A percentile compares a stretch with the other conserved stretches of the same genome.
These are phyloP conservation scores for Naumovozyma baii DNA, from an alignment of 805 yeast genomes.

Conservation along the genomic window DNA sequence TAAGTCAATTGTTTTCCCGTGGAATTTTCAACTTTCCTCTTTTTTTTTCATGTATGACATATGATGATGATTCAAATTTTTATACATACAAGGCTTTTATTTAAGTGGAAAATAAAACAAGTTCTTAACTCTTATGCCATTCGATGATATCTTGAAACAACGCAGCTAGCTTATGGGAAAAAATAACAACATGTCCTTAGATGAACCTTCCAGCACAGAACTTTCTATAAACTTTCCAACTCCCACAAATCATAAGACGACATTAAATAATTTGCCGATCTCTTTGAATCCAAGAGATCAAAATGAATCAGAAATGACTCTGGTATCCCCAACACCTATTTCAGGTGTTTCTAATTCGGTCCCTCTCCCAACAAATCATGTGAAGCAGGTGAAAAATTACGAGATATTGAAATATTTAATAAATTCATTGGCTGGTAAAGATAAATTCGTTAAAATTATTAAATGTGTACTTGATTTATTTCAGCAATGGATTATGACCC, in stretches of 20 bases:
- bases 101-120: too few species aligned
- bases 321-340: background rate
- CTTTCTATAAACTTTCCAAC: background rate
- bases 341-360: too few species aligned
- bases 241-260: too few species aligned
- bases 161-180: too few species aligned
- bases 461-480: slow-evolving; percentile 51
- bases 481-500: slow-evolving; percentile 17
- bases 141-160: too few species aligned
- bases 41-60: background rate
- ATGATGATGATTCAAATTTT: background rate
- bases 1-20: background rate
- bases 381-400: slow-evolving; percentile 14
- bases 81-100: background rate
- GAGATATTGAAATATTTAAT: slow-evolving; percentile 46
- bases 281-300: background rate
- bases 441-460: slow-evolving; percentile 55
- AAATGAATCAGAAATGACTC: background rate
- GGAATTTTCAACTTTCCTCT: background rate
- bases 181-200: background rate
- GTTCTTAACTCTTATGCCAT: too few species aligned
- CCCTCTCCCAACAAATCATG: too few species aligned
- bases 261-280: background rate
- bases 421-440: slow-evolving; percentile 56
- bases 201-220: background rate